Conservation (phyloP, 208 protist genomes). For the Acanthamoeba royreba region DNA sequence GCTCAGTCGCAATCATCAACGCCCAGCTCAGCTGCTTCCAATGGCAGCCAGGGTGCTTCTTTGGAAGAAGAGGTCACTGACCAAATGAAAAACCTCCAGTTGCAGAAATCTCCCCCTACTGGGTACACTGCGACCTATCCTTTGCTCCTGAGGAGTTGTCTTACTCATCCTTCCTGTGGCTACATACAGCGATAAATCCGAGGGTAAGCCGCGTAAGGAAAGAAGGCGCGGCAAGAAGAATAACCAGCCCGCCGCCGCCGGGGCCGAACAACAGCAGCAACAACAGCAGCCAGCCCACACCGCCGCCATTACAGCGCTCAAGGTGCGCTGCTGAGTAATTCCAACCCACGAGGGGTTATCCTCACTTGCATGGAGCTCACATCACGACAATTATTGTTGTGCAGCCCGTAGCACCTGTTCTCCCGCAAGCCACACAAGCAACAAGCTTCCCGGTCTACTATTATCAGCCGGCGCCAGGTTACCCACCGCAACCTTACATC, state of each 20-base stretch:
- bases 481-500: background rate
- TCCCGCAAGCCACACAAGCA: background rate
- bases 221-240: background rate
- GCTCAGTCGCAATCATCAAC: background rate
- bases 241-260: background rate
- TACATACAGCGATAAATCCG: background rate
- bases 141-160: background rate
- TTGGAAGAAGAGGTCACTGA: background rate
- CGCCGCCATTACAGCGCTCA: background rate
- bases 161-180: background rate
- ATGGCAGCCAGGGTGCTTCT: background rate
- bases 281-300: background rate
- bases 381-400: too few species aligned
- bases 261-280: background rate
- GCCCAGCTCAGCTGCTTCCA: background rate
- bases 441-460: background rate
- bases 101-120: background rate
- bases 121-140: background rate
- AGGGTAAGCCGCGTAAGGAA: background rate
- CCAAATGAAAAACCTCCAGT: background rate
- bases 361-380: background rate
- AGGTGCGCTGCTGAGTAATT: background rate
- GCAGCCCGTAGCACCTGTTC: background rate
- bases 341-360: too few species aligned
- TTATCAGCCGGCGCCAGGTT: background rate